Conservation (phyloP, 2,329 filamentous ascomycete genomes). For the Colletotrichum phormii region DNA sequence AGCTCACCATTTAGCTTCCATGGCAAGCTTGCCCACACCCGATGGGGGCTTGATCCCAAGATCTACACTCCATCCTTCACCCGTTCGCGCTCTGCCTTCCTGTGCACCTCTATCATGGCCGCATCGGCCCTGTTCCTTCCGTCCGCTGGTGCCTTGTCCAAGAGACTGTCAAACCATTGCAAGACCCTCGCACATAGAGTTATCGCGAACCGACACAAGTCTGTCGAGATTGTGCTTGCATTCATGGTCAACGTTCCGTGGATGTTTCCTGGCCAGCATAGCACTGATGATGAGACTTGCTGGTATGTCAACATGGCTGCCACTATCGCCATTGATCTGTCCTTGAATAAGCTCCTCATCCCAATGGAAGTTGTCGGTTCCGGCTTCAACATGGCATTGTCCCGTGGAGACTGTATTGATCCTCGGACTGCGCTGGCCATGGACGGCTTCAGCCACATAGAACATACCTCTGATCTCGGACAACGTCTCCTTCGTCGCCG, state of each 20-base stretch:
- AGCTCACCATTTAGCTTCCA: slow-evolving; percentile 65
- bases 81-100: slow-evolving; percentile 74
- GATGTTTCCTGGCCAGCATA: slow-evolving; percentile 76
- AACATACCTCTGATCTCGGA: slow-evolving; percentile 70
- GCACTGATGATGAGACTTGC: slow-evolving; percentile 79
- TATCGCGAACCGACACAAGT: slow-evolving; percentile 71
- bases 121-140: slow-evolving; percentile 76
- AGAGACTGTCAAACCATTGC: slow-evolving; percentile 72
- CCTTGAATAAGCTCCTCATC: slow-evolving; percentile 75
- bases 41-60: slow-evolving; percentile 78
- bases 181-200: slow-evolving; percentile 72
- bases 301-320: slow-evolving; percentile 77
- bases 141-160: slow-evolving; percentile 72
- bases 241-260: slow-evolving; percentile 83
- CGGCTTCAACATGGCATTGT: slow-evolving; percentile 59
- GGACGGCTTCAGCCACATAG: slow-evolving; percentile 75
- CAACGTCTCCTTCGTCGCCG: slow-evolving; percentile 71
- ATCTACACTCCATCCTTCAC: slow-evolving; percentile 76
- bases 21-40: slow-evolving; percentile 76
- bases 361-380: slow-evolving; percentile 61
- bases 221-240: slow-evolving; percentile 78
- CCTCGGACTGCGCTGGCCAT: slow-evolving; percentile 72
- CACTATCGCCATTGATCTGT: slow-evolving; percentile 76
- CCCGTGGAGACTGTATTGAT: slow-evolving; percentile 76
- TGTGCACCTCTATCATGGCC: slow-evolving; percentile 78